A percentile compares a stretch with the other conserved stretches of the same genome.
These are phyloP conservation scores for Naegleria lovaniensis DNA, from an alignment of 208 protist genomes.

Conservation along the genomic window DNA sequence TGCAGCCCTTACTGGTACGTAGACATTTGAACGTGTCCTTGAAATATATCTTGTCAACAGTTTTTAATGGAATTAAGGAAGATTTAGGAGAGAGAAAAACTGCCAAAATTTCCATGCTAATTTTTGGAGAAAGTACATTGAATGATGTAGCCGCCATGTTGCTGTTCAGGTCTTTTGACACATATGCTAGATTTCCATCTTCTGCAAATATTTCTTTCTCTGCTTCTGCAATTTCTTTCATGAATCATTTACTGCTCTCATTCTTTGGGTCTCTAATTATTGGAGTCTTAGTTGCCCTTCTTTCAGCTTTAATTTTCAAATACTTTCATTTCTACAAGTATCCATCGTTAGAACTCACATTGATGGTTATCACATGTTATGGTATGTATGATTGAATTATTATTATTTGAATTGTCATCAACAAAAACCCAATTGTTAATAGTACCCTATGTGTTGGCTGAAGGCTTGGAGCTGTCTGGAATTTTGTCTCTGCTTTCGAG, in stretches of 20 bases:
- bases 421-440: neutral
- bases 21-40: too few species aligned
- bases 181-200: neutral
- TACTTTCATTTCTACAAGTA: slow-evolving; percentile 15
- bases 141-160: slow-evolving; percentile 68
- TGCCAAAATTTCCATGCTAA: slow-evolving; percentile 44
- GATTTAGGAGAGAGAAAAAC: slow-evolving; percentile 35
- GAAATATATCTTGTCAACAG: too few species aligned
- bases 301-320: slow-evolving; percentile 39
- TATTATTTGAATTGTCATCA: too few species aligned
- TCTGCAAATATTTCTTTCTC: neutral
- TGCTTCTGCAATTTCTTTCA: neutral
- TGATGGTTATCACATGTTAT: slow-evolving; percentile 50
- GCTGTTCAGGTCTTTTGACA: slow-evolving; percentile 33
- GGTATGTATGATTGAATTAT: too few species aligned
- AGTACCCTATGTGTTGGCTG: slow-evolving; percentile 42
- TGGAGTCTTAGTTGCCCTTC: slow-evolving; percentile 27
- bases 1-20: neutral
- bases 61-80: slow-evolving; percentile 51
- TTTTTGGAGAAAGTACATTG: slow-evolving; percentile 67
- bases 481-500: slow-evolving; percentile 57
- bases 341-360: slow-evolving; percentile 36
- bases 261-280: slow-evolving; percentile 37
- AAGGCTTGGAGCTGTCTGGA: slow-evolving; percentile 47
- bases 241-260: slow-evolving; percentile 27